Conservation (phyloP, 2,329 filamentous ascomycete genomes). For the Claviceps quebecensis region DNA sequence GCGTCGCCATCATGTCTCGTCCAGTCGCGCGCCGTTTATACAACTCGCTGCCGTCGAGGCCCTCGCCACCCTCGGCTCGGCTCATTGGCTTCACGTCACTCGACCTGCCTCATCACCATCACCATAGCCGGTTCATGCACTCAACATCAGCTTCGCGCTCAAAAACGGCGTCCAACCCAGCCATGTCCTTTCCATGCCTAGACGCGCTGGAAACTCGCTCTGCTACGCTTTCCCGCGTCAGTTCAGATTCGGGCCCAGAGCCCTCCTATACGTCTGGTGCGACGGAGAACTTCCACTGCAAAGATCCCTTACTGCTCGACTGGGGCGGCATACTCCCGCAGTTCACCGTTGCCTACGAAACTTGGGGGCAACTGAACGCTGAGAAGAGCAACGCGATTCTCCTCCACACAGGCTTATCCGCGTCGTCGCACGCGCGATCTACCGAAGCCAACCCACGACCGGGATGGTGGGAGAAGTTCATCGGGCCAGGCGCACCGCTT, state of each 20-base stretch:
- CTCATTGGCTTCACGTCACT: background rate
- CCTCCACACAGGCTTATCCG: conserved; percentile 84
- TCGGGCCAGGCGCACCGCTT: conserved; percentile 70
- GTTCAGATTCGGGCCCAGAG: conserved; percentile 67
- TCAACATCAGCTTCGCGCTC: conserved; percentile 14
- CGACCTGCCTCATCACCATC: background rate
- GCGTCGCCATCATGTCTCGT: conserved; percentile 7
- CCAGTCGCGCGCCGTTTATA: conserved; percentile 6
- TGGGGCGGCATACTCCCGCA: conserved; percentile 88
- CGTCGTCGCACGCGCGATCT: conserved; percentile 93
- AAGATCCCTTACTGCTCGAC: conserved; percentile 67
- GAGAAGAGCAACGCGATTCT: conserved; percentile 81
- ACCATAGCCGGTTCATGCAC: background rate
- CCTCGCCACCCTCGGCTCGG: conserved; percentile 1
- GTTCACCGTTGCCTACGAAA: conserved; percentile 85
- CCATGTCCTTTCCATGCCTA: conserved; percentile 80
- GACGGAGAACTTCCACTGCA: conserved; percentile 64
- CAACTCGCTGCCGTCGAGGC: background rate
- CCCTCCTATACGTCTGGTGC: conserved; percentile 85
- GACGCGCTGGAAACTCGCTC: conserved; percentile 72
- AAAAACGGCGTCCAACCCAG: conserved; percentile 54
- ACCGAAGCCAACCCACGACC: conserved; percentile 75
- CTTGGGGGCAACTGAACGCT: conserved; percentile 71
- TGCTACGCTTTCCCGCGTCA: conserved; percentile 41
- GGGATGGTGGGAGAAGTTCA: conserved; percentile 99